Percentiles rank a stretch among this genome's conserved stretches.
phyloP scores from a whole-genome alignment of 345 rosid genomes.

The Lumnitzera racemosa region DNA sequence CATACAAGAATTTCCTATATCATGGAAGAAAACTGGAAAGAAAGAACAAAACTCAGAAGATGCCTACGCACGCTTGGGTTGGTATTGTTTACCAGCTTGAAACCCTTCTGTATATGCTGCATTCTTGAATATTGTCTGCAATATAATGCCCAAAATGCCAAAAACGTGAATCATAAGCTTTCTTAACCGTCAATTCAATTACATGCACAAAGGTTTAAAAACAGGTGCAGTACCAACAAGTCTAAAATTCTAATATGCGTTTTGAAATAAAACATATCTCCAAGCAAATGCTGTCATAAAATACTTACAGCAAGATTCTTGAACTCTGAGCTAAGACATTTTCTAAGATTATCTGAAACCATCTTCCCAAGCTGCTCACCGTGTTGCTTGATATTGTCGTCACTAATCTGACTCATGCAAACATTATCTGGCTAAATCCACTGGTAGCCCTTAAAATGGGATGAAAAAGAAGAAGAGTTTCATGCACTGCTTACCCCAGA shows the following conservation, averaged over 20 bases:
- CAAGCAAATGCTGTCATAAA: not conserved
- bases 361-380: conserved; percentile 42
- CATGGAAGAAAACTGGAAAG: too few relatives aligned
- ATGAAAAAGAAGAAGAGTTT: not conserved
- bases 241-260: not conserved
- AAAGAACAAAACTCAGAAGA: not conserved
- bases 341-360: conserved; percentile 38
- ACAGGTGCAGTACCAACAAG: not conserved
- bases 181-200: too few relatives aligned
- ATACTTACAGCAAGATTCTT: conserved; percentile 56
- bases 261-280: not conserved
- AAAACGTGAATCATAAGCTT: too few relatives aligned
- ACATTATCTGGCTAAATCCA: not conserved
- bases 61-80: conserved; percentile 27
- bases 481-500: conserved; percentile 36
- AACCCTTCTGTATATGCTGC: conserved; percentile 79
- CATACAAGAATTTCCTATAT: too few relatives aligned
- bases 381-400: conserved; percentile 28
- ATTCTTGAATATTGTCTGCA: conserved; percentile 80
- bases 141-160: not conserved
- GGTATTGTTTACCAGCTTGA: conserved; percentile 41
- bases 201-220: not conserved
- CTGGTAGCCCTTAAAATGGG: not conserved
- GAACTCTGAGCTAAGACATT: conserved; percentile 48
- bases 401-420: conserved; percentile 37